Base-by-base conservation (phyloP, 768 basidiomycete species). In the Rhizopogon salebrosus region DNA sequence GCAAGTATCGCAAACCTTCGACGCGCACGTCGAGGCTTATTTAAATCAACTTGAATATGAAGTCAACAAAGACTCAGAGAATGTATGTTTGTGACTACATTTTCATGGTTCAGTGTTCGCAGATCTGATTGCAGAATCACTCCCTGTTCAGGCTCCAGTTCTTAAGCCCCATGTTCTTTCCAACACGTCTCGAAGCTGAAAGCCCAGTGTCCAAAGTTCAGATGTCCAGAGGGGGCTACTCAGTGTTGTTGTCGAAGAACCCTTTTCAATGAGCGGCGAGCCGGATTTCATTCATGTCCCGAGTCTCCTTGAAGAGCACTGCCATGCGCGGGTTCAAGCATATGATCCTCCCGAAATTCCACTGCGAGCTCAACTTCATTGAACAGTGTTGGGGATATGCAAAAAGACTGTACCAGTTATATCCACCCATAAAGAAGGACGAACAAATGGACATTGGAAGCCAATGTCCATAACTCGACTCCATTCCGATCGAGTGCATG, bases 291-390 rank as follows among this genome's bases (percentile, higher is more conserved):
- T 11, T 31, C 9, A 16, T 22, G 35, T 40, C 7, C 8, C 34
- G 11, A 23, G 23, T 18, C 23, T 40, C 4, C 24, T 50, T 40
- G 20, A 50, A 41, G 16, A 16, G 40, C 38, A 36, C 36, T 40
- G 50, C 16, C 36, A n/a, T 36, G 36, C 45, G 2, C 51, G 56
- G 68, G 13, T 55, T 65, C 14, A 23, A 52, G 13, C 52, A 64
- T 51, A 39, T 70, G 43, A 60, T 70, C 62, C 55, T 69, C 1
- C 69, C 67, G 4, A 62, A 72, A 39, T 71, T 67, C 48, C 70
- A 72, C 51, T 71, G 64, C 45, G 64, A 72, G 57, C 59, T 72
- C 22, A 71, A 73, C 43, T 70, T 67, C 38, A 73, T 74, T 59
- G 69, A 73, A 54, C 65, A 68, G 43, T 65, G 61, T 41, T 71